Evolutionary conservation across 1,139 yeast species (phyloP).

Genomic region (Scheffersomyces quercinus): DNA sequence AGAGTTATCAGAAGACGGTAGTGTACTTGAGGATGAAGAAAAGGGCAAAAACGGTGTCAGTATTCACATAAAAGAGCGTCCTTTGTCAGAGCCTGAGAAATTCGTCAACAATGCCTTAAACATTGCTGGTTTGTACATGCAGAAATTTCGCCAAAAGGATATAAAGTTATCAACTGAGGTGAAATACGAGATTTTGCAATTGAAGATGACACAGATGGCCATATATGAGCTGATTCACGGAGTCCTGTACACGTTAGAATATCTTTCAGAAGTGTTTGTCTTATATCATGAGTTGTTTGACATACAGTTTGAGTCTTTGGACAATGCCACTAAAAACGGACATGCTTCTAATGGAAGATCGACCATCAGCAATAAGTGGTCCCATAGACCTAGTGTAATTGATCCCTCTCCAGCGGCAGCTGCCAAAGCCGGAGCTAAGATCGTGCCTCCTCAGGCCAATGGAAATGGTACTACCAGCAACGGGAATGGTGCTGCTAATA

Average conservation of each 20-base stretch:
- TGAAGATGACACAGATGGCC: slow-evolving; percentile 76
- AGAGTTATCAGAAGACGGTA: not conserved
- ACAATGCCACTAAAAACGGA: not conserved
- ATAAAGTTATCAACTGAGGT: slow-evolving; percentile 32
- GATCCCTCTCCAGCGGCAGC: slow-evolving; percentile 27
- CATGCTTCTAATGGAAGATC: slow-evolving; percentile 7
- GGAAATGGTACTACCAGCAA: not conserved
- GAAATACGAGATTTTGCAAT: slow-evolving; percentile 62
- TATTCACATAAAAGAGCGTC: not conserved
- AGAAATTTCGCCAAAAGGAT: slow-evolving; percentile 30
- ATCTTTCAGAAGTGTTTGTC: slow-evolving; percentile 64
- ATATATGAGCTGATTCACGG: slow-evolving; percentile 67
- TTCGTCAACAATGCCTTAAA: slow-evolving; percentile 45
- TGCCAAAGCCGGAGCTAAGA: slow-evolving; percentile 8
- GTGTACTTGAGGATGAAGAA: slow-evolving; percentile 2
- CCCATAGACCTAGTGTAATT: slow-evolving; percentile 49
- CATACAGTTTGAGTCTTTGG: slow-evolving; percentile 19
- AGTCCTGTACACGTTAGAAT: slow-evolving; percentile 59
- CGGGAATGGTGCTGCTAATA: not conserved
- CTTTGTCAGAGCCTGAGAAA: slow-evolving; percentile 33
- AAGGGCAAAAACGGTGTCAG: slow-evolving; percentile 3
- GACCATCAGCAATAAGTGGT: slow-evolving; percentile 34
- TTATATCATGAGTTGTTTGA: slow-evolving; percentile 59
- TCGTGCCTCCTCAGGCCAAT: not conserved
- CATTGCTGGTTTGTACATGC: slow-evolving; percentile 41